A percentile compares a stretch with the other conserved stretches of the same genome.
Conservation (phyloP, 176 grass and related monocot genomes). For the Phyllostachys edulis region DNA sequence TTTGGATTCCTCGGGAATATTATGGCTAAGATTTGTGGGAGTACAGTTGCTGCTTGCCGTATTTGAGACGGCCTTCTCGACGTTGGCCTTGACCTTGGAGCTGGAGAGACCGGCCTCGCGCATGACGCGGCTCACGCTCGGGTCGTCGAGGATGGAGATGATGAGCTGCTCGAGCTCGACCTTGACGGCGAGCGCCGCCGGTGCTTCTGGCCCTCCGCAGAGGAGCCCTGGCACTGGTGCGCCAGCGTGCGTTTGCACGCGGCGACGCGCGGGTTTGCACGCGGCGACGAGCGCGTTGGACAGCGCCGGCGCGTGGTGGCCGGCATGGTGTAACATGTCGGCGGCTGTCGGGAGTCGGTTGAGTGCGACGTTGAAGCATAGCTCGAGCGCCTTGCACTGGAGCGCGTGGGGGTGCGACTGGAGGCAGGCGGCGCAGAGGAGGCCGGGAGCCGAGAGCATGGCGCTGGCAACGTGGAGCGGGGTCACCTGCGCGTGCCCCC, state of each 20-base stretch:
- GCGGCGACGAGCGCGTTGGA: slow-evolving; percentile 89
- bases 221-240: not conserved
- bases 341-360: slow-evolving; percentile 60
- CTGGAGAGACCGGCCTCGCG: slow-evolving; percentile 80
- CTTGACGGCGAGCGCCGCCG: slow-evolving; percentile 42
- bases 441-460: slow-evolving; percentile 47
- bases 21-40: not conserved
- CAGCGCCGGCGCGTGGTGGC: slow-evolving; percentile 33
- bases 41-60: not conserved
- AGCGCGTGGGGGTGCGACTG: slow-evolving; percentile 51
- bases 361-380: slow-evolving; percentile 70
- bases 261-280: slow-evolving; percentile 76
- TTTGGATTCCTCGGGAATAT: not conserved
- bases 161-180: slow-evolving; percentile 77
- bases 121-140: slow-evolving; percentile 71
- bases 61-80: slow-evolving; percentile 38
- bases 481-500: slow-evolving; percentile 65
- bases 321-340: slow-evolving; percentile 22
- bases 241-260: slow-evolving; percentile 49
- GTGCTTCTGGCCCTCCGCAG: not conserved
- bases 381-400: slow-evolving; percentile 65
- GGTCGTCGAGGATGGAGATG: slow-evolving; percentile 85
- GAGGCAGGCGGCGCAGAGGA: slow-evolving; percentile 65
- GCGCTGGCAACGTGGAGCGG: slow-evolving; percentile 67
- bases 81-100: slow-evolving; percentile 63